Evolutionary conservation across 768 basidiomycete genomes (phyloP).

Genomic region (Astraeus odoratus): DNA sequence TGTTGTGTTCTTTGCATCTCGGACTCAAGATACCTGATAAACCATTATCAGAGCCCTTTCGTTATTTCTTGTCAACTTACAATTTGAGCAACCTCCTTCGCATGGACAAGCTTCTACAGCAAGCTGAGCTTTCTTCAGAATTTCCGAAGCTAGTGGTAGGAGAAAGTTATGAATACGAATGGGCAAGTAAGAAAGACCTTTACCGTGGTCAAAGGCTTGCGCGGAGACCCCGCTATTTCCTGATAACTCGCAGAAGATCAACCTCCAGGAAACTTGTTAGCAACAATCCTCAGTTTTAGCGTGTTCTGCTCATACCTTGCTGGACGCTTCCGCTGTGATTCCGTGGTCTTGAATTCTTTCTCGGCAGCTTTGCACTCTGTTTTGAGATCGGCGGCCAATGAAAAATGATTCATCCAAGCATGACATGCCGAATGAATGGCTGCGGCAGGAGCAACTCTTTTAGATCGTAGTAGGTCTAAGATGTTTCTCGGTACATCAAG

Average conservation of each 20-base stretch:
- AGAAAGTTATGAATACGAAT: slow-evolving; percentile 1
- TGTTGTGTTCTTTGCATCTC: slow-evolving; percentile 62
- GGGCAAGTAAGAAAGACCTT: not conserved
- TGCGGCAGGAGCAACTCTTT: slow-evolving; percentile 61
- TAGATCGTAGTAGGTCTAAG: slow-evolving; percentile 45
- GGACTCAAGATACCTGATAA: slow-evolving; percentile 59
- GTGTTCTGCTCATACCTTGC: slow-evolving; percentile 40
- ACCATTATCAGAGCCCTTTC: not conserved
- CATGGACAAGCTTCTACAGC: slow-evolving; percentile 60
- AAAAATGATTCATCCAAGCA: slow-evolving; percentile 73
- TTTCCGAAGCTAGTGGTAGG: slow-evolving; percentile 39
- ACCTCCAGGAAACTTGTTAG: slow-evolving; percentile 29
- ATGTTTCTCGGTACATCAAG: slow-evolving; percentile 58
- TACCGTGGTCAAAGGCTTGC: slow-evolving; percentile 81
- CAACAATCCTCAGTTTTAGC: not conserved
- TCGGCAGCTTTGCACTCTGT: slow-evolving; percentile 81
- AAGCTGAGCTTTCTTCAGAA: slow-evolving; percentile 53
- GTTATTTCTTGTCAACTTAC: slow-evolving; percentile 32
- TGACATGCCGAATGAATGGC: slow-evolving; percentile 85
- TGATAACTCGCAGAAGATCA: slow-evolving; percentile 74
- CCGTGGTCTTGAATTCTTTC: slow-evolving; percentile 56
- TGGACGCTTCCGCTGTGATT: slow-evolving; percentile 57
- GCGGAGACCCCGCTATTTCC: slow-evolving; percentile 67
- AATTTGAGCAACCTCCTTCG: slow-evolving; percentile 59
- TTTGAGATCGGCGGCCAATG: slow-evolving; percentile 57